phyloP scores from a whole-genome alignment of 345 rosid species.

The Populus tremula region DNA sequence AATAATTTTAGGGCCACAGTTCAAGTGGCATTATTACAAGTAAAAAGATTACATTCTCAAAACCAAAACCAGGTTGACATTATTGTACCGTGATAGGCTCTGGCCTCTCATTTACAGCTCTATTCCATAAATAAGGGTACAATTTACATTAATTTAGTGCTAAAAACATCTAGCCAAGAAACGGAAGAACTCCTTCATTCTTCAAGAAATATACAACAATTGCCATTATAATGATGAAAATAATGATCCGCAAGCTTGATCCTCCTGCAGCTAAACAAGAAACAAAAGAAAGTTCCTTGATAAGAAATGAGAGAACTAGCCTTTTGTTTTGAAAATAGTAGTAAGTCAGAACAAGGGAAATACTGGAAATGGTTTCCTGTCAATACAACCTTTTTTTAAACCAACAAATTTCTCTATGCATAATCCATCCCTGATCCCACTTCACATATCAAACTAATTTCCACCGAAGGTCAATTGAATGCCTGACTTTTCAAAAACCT shows the following conservation, averaged over 20 bases:
- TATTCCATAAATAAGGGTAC: neutral
- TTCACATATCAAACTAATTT: neutral
- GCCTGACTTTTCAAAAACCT: neutral
- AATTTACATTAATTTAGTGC: neutral
- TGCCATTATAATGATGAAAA: conserved; percentile 37
- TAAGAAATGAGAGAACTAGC: neutral
- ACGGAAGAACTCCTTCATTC: conserved; percentile 21
- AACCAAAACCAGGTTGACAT: neutral
- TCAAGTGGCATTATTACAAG: neutral
- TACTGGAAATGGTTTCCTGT: neutral
- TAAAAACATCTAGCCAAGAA: neutral
- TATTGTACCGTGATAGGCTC: neutral
- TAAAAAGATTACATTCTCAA: neutral
- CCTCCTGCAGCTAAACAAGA: conserved; percentile 38
- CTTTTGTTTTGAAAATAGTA: no score
- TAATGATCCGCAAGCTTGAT: conserved; percentile 32
- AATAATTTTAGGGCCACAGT: neutral
- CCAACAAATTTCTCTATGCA: neutral
- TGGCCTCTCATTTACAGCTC: neutral
- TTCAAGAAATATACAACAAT: conserved; percentile 38
- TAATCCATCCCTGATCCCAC: neutral
- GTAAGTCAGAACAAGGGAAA: neutral
- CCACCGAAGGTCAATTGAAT: neutral
- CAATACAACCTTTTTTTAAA: neutral
- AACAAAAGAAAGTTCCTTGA: neutral